Base-by-base conservation (phyloP, 306 rosid genomes). In the Cucumis sativus region DNA sequence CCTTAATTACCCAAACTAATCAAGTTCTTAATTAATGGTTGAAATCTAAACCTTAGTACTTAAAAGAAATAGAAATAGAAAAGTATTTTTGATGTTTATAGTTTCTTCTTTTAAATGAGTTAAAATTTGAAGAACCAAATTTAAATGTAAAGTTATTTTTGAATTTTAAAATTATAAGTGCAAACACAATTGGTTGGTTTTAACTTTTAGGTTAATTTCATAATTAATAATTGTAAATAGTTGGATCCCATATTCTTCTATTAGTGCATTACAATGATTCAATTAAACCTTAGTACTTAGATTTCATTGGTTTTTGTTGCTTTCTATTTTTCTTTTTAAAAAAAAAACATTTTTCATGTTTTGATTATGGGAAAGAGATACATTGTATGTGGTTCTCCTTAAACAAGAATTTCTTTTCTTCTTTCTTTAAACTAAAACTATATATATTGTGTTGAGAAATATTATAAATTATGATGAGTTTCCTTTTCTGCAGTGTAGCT, bases 191-290 rank as follows among this genome's bases (percentile, higher is more conserved):
- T 64, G 45, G 21, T 66, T 63, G 12, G 43, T 63, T 63, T 33
- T 12, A 30, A 28, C 30, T 28, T 28, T 28, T 28, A 28, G 43
- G 37, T 15, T 62, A 2, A 59, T 59, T 23, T 59, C 35, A 10
- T 16, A 39, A 66, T 63, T 63, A 72, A 25, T 58, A 72, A 28
- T 63, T 15, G 21, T 28, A 47, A n/a, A 52, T 30, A 73, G 41
- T 73, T 30, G 55, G 62, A 52, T 73, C 77, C 77, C 23, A 74
- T 33, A 54, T 74, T 74, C 35, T 73, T 73, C 30, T 73, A 18
- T 55, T 20, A 41, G 56, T 68, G 74, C 57, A 43, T 43, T 69
- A 40, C 3, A 28, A 28, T 66, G 73, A 66, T 66, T 66, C 52
- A 66, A 66, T 69, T 69, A 69, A 69, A 45, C 75, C 75, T 69